phyloP scores from a whole-genome alignment of 1,139 yeast species.

The Lodderomyces elongisporus region DNA sequence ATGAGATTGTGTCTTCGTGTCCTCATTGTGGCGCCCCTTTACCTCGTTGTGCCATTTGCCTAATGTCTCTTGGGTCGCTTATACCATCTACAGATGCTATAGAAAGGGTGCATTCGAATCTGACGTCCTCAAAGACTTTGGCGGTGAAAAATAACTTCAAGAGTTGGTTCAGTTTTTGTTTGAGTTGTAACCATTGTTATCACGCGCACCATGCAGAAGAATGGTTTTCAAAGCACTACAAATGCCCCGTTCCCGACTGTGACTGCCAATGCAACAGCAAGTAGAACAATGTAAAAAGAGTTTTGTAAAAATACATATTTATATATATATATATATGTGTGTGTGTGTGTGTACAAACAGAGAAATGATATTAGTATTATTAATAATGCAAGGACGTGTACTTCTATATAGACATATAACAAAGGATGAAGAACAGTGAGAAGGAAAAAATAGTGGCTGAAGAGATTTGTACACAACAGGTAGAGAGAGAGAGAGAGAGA shows the following conservation, averaged over 20 bases:
- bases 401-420: no score
- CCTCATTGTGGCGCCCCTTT: slow-evolving; percentile 87
- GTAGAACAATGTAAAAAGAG: no score
- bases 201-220: slow-evolving; percentile 95
- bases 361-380: no score
- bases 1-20: slow-evolving; percentile 43
- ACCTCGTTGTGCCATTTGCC: slow-evolving; percentile 88
- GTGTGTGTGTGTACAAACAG: no score
- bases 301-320: no score
- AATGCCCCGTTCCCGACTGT: slow-evolving; percentile 95
- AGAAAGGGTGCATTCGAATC: slow-evolving; percentile 1
- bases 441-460: no score
- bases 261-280: slow-evolving; percentile 69
- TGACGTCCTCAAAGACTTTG: slow-evolving; percentile 8
- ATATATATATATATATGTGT: no score
- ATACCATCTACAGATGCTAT: slow-evolving; percentile 34
- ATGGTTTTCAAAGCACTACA: slow-evolving; percentile 83
- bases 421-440: no score
- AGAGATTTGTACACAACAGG: no score
- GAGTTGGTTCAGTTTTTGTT: slow-evolving; percentile 86
- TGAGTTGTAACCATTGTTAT: slow-evolving; percentile 88
- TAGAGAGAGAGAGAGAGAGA: no score
- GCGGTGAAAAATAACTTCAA: slow-evolving; percentile 40
- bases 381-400: no score
- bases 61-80: slow-evolving; percentile 75